Conservation (phyloP, 805 yeast genomes). For the Candida incommunis region DNA sequence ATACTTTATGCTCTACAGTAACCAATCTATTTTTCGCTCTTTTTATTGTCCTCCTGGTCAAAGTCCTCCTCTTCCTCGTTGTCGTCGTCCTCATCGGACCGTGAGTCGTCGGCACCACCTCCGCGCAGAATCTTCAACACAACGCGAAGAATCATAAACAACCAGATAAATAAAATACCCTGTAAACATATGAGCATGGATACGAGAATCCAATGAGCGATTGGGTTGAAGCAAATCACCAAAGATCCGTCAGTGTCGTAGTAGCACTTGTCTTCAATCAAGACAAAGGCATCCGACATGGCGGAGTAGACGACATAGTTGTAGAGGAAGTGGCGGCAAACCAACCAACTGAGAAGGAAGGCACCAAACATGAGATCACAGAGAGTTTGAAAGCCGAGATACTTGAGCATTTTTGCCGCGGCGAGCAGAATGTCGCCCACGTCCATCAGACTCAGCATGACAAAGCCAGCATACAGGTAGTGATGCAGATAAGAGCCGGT, state of each 20-base stretch:
- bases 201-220: slow-evolving; percentile 30
- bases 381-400: slow-evolving; percentile 40
- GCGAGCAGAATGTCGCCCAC: slow-evolving; percentile 61
- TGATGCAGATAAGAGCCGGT: slow-evolving; percentile 61
- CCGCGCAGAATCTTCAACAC: slow-evolving; percentile 60
- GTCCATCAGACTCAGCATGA: slow-evolving; percentile 70
- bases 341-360: slow-evolving; percentile 57
- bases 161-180: slow-evolving; percentile 53
- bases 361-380: slow-evolving; percentile 61
- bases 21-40: too few relatives aligned
- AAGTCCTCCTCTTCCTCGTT: slow-evolving; percentile 10
- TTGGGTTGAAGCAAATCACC: slow-evolving; percentile 21
- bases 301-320: slow-evolving; percentile 53
- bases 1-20: too few relatives aligned
- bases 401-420: slow-evolving; percentile 63
- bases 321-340: slow-evolving; percentile 59
- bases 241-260: slow-evolving; percentile 14
- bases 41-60: too few relatives aligned
- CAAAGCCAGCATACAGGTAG: slow-evolving; percentile 66
- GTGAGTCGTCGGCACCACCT: slow-evolving; percentile 66
- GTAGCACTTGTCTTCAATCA: slow-evolving; percentile 18
- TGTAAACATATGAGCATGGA: slow-evolving; percentile 52
- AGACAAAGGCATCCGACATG: slow-evolving; percentile 27
- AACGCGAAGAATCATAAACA: slow-evolving; percentile 57
- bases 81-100: slow-evolving; percentile 66